Conservation (phyloP, 2,329 filamentous ascomycete genomes). For the Fusarium nematophilum region DNA sequence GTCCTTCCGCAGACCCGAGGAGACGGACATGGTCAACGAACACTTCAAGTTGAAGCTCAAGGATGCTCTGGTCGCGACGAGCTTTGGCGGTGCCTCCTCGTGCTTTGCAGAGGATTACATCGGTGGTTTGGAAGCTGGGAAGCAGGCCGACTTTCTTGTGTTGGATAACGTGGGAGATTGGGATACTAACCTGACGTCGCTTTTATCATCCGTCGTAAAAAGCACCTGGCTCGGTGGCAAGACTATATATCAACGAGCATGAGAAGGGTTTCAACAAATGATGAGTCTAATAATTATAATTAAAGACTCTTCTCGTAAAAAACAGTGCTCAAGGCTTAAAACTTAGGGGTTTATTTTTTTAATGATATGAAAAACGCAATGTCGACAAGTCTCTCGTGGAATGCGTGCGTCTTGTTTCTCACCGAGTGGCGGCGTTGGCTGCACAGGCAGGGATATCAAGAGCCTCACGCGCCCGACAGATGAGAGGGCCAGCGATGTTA, state of each 20-base stretch:
- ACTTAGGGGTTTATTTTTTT: too few relatives aligned
- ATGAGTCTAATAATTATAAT: too few relatives aligned
- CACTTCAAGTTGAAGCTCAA: constrained; percentile 61
- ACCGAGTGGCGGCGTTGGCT: constrained; percentile 2
- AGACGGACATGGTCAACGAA: constrained; percentile 57
- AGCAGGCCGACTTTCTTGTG: constrained; percentile 63
- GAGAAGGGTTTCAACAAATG: background rate
- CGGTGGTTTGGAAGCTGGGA: constrained; percentile 60
- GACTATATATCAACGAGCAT: background rate
- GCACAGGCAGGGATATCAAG: background rate
- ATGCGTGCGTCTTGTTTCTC: too few relatives aligned
- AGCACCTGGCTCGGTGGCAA: background rate
- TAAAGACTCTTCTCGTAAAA: too few relatives aligned
- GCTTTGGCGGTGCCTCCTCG: constrained; percentile 63
- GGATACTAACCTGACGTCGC: background rate
- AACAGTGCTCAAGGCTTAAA: too few relatives aligned
- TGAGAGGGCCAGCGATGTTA: background rate
- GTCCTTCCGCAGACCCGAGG: constrained; percentile 58
- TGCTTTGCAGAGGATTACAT: constrained; percentile 62
- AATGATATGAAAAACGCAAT: too few relatives aligned
- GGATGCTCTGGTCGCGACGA: constrained; percentile 61
- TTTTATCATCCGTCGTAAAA: background rate
- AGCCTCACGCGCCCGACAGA: background rate
- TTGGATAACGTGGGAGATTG: constrained; percentile 22
- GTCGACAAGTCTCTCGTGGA: too few relatives aligned